Conservation (phyloP, 208 protist species). For the Crithidia fasciculata region DNA sequence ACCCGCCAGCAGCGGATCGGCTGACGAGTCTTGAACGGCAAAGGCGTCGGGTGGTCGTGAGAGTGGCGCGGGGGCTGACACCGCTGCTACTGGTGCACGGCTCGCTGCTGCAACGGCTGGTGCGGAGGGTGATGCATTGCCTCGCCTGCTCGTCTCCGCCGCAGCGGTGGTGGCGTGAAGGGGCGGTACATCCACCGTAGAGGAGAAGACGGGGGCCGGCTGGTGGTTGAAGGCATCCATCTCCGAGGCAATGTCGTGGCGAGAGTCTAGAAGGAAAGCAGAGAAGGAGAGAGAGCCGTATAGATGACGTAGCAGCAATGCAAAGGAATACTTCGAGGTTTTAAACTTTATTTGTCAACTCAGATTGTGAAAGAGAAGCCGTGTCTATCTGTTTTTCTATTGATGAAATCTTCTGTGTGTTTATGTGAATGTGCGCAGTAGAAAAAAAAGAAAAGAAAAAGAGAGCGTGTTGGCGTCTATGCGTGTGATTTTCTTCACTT, state of each 20-base stretch:
- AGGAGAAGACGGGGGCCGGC: slow-evolving; percentile 7
- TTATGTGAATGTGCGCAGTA: no score
- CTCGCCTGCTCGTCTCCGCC: not conserved
- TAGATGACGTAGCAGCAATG: no score
- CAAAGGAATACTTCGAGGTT: not conserved
- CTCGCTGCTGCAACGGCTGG: not conserved
- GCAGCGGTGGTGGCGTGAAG: not conserved
- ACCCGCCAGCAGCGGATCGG: slow-evolving; percentile 17
- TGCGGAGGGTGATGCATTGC: not conserved
- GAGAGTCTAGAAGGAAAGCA: not conserved
- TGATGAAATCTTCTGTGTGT: no score
- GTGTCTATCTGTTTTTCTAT: no score
- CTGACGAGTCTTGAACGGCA: not conserved
- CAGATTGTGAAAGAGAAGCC: no score
- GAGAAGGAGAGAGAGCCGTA: not conserved
- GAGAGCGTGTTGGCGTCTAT: no score
- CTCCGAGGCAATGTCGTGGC: not conserved
- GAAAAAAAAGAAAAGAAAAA: no score
- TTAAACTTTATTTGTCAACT: no score
- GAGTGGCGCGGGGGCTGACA: not conserved
- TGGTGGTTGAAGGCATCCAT: no score
- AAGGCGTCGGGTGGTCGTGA: slow-evolving; percentile 13
- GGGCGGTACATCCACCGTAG: not conserved
- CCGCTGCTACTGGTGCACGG: not conserved
- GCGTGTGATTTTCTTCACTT: no score